Base-by-base conservation (phyloP, 2,329 filamentous ascomycete species). In the Aureobasidium sp. region DNA sequence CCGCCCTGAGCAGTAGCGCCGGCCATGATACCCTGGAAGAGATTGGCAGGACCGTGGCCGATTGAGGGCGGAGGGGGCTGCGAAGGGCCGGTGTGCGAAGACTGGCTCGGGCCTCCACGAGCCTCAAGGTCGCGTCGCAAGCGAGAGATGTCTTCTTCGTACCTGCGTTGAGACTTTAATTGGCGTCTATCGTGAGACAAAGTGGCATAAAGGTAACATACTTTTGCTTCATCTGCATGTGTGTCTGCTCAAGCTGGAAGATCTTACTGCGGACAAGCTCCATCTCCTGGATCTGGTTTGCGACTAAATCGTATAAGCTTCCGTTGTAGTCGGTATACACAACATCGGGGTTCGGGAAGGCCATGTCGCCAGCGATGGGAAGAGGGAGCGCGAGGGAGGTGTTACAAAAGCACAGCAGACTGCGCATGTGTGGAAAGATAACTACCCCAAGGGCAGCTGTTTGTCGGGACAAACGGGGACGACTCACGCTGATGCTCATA, bases 11-110 rank as follows among this genome's bases (percentile, higher is more conserved):
- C 89, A 65, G 83, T 85, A 74, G 86, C 86, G 66, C 93, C 93
- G 61, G 92, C 86, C 90, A 99, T 97, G 72, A 97, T 96, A 62
- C 91, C 91, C 68, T 91, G 91, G 72, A 99, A 97, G 44, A 97
- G 82, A 71, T 95, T 94, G 73, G 89, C 93, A 61, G 86, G 85
- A 29, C 93, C 92, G 71, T 95, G 89, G 31, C 91, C 90, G 68
- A 97, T 89, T 54, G 90, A 79, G 39, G 87, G 92, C 39, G 94
- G 93, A 64, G 89, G 89, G 65, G 91, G 89, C 76, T 94, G 90
- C 53, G 89, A 86, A 62, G 91, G 88, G 47, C 88, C 90, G 67
- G 85, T 85, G 65, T 91, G 87, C 65, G 88, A 85, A 66, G 86
- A 83, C 67, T 83, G 80, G 42, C 80, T 74, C 66, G 83, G 81